A percentile compares a stretch with the other conserved stretches of the same genome.
Conservation (phyloP, 345 rosid species). For the Gossypium turneri region DNA sequence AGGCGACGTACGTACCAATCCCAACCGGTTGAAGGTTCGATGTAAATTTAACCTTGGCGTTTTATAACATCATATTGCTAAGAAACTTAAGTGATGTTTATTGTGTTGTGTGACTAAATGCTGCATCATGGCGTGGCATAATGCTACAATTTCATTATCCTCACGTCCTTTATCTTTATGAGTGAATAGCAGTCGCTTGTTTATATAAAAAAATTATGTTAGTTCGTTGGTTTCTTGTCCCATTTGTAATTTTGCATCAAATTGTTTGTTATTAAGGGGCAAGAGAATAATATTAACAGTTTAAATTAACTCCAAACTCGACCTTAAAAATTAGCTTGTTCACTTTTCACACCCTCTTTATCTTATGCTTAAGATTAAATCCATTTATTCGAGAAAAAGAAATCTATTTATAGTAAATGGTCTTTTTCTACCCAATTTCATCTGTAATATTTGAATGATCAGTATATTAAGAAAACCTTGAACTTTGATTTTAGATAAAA, state of each 20-base stretch:
- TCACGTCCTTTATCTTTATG: neutral
- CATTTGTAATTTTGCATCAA: neutral
- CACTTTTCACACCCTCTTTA: too few species aligned
- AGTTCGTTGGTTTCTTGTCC: neutral
- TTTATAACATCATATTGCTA: neutral
- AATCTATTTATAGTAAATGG: too few species aligned
- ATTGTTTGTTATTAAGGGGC: too few species aligned
- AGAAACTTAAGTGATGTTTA: neutral
- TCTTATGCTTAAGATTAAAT: too few species aligned
- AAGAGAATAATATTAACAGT: too few species aligned
- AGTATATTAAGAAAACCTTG: too few species aligned
- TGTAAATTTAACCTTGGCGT: neutral
- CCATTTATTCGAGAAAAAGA: too few species aligned
- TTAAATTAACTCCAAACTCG: too few species aligned
- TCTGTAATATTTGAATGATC: too few species aligned
- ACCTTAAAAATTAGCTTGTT: too few species aligned
- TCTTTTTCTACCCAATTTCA: too few species aligned
- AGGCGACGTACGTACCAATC: slow-evolving; percentile 84
- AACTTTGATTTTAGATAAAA: too few species aligned
- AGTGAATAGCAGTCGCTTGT: neutral
- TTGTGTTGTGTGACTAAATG: slow-evolving; percentile 8
- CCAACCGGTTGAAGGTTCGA: slow-evolving; percentile 37
- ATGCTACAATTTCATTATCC: neutral
- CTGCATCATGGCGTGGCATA: neutral
- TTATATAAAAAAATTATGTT: neutral